Base-by-base conservation (phyloP, 805 yeast genomes). In the Candida pini region DNA sequence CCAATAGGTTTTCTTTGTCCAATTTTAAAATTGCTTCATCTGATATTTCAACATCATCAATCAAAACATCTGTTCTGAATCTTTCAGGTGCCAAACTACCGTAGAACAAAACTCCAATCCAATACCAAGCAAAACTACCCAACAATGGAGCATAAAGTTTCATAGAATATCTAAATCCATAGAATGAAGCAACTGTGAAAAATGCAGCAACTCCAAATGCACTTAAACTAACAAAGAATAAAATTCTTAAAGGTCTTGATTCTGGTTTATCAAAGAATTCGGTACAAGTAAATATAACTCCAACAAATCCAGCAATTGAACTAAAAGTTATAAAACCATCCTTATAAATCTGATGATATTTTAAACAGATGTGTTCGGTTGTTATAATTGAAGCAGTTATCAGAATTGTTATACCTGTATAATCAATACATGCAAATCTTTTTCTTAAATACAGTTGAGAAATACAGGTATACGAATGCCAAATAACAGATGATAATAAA, bases 401-500 rank as follows among this genome's bases (percentile, higher is more conserved):
- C 44, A 92, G 64, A 10, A 88, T 71, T 0, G 97, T 87, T 46
- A 90, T 90, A 2, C 98, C 98, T 6, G 95, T 81, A 59, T 90
- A 90, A 63, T 90, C 98, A 28, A 89, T 77, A 58, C 98, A 92
- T 0, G 96, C 96, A 61, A 84, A 86, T 34, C 76, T 73, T 44
- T 78, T 69, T 54, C 96, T 72, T 43, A 77, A 56, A 15, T 64
- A 50, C 29, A 82, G 58, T 33, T 71, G 70, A 13, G 90, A 76
- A 44, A 87, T 83, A 41, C 87, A 79, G 39, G 82, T 76, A 60
- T 87, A 89, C 4, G 97, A 84, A 60, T 90, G 98, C 97, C 97
- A 90, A 27, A 81, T 62, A 2, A 80, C 76, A 1, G 96, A 87
- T 28, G 90, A 81, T 6, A 76, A 39, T 38, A 90, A 64, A 56